These are phyloP conservation scores for Sporothrix pallida DNA, from an alignment of 2,329 filamentous ascomycete genomes.

Conservation along the genomic window DNA sequence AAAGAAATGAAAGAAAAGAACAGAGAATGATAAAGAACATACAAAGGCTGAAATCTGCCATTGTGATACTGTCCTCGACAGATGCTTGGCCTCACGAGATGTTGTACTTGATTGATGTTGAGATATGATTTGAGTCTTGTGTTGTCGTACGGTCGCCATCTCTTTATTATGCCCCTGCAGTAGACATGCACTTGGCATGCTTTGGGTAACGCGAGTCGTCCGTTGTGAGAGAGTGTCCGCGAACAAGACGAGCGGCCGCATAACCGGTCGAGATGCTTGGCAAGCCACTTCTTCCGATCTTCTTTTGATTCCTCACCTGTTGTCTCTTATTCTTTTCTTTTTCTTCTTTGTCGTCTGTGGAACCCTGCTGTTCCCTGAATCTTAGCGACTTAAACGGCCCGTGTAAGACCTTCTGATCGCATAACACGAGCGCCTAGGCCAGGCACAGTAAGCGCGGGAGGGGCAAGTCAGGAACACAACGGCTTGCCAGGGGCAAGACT, in stretches of 20 bases:
- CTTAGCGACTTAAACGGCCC: not conserved
- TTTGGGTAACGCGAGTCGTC: constrained; percentile 16
- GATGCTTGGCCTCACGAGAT: not conserved
- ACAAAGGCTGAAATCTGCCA: not conserved
- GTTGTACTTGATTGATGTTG: not conserved
- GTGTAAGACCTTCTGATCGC: constrained; percentile 4
- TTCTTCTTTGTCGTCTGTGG: not conserved
- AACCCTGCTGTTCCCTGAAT: constrained; percentile 2
- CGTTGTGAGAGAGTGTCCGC: not conserved
- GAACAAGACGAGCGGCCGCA: not conserved
- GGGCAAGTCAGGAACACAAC: not conserved
- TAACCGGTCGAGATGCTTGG: not conserved
- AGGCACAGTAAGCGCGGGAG: constrained; percentile 7
- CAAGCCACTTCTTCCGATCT: not conserved
- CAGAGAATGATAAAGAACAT: not conserved
- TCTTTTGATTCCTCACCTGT: not conserved
- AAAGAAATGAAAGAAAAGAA: not conserved
- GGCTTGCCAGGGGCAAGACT: not conserved
- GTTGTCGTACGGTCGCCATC: not conserved
- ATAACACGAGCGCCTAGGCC: constrained; percentile 15
- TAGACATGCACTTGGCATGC: not conserved
- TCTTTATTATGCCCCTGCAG: constrained; percentile 19
- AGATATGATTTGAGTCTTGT: not conserved
- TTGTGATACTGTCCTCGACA: not conserved
- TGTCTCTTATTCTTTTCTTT: not conserved